Percentiles rank a stretch among this genome's conserved stretches.
These are phyloP conservation scores for Corylus americana DNA, from an alignment of 306 rosid species.

Conservation along the genomic window DNA sequence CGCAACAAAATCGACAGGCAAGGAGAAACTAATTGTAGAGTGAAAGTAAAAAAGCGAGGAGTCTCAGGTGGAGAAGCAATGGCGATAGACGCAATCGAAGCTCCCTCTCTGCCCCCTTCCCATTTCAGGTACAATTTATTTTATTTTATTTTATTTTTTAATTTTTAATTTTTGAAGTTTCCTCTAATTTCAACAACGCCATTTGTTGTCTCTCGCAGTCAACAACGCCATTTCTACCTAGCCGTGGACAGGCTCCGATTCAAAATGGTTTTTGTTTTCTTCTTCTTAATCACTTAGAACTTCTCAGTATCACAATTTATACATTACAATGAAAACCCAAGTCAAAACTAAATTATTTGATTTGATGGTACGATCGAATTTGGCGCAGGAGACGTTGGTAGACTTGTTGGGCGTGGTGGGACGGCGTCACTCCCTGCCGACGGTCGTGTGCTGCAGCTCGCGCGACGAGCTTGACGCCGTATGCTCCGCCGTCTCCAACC, in stretches of 20 bases:
- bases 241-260: conserved; percentile 80
- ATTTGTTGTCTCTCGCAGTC: conserved; percentile 33
- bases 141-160: too few relatives aligned
- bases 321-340: too few relatives aligned
- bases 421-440: conserved; percentile 64
- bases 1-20: background rate
- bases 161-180: background rate
- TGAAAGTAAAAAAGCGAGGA: background rate
- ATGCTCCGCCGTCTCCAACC: conserved; percentile 58
- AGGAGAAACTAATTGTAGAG: background rate
- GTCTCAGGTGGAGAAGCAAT: conserved; percentile 5
- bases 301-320: background rate
- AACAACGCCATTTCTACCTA: conserved; percentile 77
- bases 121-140: conserved; percentile 33
- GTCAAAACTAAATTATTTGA: background rate
- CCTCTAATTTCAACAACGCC: background rate
- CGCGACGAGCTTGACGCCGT: conserved; percentile 86
- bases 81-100: conserved; percentile 51
- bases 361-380: background rate
- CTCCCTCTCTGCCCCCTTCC: conserved; percentile 32
- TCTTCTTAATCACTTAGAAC: background rate
- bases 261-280: conserved; percentile 55
- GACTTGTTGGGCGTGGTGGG: conserved; percentile 75
- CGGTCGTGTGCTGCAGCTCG: conserved; percentile 75
- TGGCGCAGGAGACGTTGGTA: conserved; percentile 66